Conservation (phyloP, 2,329 filamentous ascomycete genomes). For the Ilyonectria robusta region DNA sequence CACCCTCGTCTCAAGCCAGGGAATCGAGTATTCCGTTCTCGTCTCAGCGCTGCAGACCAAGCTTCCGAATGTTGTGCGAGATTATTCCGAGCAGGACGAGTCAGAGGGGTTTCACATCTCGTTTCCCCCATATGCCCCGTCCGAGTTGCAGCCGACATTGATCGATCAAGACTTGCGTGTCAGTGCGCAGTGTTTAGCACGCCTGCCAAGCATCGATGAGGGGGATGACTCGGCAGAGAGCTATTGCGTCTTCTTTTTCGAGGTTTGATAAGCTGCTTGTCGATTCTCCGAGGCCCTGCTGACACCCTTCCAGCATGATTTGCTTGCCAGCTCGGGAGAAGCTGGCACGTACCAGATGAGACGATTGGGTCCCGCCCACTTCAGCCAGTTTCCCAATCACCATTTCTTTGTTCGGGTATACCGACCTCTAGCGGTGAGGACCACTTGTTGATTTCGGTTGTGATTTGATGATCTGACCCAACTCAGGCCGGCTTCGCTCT, state of each 20-base stretch:
- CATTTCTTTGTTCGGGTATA: conserved; percentile 71
- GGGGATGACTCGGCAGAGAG: conserved; percentile 53
- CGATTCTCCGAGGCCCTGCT: conserved; percentile 17
- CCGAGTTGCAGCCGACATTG: conserved; percentile 55
- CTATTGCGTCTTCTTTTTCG: conserved; percentile 67
- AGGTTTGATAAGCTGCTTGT: conserved; percentile 56
- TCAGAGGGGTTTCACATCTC: conserved; percentile 54
- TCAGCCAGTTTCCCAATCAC: conserved; percentile 67
- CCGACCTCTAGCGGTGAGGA: conserved; percentile 66
- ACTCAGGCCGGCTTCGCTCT: conserved; percentile 63
- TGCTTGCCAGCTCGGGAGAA: conserved; percentile 57
- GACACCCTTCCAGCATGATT: conserved; percentile 59
- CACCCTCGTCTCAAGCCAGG: conserved; percentile 57
- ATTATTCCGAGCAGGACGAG: conserved; percentile 38
- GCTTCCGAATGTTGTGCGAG: conserved; percentile 54
- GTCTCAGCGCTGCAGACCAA: conserved; percentile 62
- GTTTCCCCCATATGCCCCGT: conserved; percentile 56
- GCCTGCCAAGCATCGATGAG: conserved; percentile 53
- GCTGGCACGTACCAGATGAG: conserved; percentile 53
- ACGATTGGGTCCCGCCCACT: conserved; percentile 61
- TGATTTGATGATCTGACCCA: conserved; percentile 33
- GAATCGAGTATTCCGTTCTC: conserved; percentile 56
- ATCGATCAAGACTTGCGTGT: conserved; percentile 57
- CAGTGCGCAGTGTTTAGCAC: conserved; percentile 61
- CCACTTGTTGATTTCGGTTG: not conserved